phyloP scores from a whole-genome alignment of 169 alveolate species.

The Plasmodium knowlesi region DNA sequence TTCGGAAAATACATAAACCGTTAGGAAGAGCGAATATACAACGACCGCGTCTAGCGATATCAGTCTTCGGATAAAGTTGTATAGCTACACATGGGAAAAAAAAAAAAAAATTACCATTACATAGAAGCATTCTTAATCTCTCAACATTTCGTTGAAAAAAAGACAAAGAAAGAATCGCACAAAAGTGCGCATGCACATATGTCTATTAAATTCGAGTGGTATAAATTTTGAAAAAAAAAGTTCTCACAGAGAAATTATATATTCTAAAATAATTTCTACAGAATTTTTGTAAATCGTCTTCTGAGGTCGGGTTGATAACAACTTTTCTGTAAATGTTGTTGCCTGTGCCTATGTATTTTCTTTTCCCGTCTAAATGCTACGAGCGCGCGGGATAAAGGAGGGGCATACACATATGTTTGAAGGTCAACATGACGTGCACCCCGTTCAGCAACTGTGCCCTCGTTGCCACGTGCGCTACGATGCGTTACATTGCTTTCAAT shows the following conservation, averaged over 20 bases:
- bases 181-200: background rate
- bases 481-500: background rate
- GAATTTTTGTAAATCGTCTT: constrained; percentile 74
- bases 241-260: constrained; percentile 66
- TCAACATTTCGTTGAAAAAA: background rate
- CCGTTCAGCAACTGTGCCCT: background rate
- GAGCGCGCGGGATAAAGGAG: background rate
- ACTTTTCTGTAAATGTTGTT: constrained; percentile 70
- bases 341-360: constrained; percentile 33
- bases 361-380: constrained; percentile 48
- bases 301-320: constrained; percentile 73
- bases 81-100: constrained; percentile 24
- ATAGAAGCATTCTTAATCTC: background rate
- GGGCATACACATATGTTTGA: background rate
- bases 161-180: constrained; percentile 11
- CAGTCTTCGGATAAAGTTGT: constrained; percentile 57
- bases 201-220: background rate
- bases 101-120: constrained; percentile 11
- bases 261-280: constrained; percentile 72
- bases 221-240: background rate
- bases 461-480: background rate
- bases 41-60: constrained; percentile 61
- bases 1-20: constrained; percentile 67
- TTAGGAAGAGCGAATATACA: constrained; percentile 52
- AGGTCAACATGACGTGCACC: background rate